These are phyloP conservation scores for Neurospora sp. DNA, from an alignment of 495 filamentous ascomycete genomes.

Conservation along the genomic window DNA sequence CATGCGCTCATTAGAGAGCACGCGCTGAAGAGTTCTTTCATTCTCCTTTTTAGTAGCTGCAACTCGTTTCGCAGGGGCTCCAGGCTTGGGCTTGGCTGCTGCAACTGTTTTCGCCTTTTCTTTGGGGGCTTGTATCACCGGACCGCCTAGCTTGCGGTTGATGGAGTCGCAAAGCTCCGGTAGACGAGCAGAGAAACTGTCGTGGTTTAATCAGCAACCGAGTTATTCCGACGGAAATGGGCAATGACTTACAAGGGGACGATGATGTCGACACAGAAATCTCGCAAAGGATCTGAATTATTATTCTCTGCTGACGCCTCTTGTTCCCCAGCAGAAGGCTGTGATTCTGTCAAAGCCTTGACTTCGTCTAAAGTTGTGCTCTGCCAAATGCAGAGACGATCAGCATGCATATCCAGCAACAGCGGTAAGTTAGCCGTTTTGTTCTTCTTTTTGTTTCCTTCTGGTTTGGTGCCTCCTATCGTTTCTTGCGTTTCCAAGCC, in stretches of 20 bases:
- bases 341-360: slow-evolving; percentile 43
- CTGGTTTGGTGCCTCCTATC: slow-evolving; percentile 16
- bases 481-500: slow-evolving; percentile 15
- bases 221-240: background rate
- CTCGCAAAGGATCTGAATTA: slow-evolving; percentile 31
- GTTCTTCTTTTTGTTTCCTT: slow-evolving; percentile 24
- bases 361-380: slow-evolving; percentile 53
- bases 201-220: slow-evolving; percentile 8
- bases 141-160: slow-evolving; percentile 79
- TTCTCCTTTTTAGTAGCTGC: slow-evolving; percentile 41
- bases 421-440: slow-evolving; percentile 36
- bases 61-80: slow-evolving; percentile 46
- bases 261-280: slow-evolving; percentile 91
- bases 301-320: slow-evolving; percentile 19
- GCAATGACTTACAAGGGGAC: slow-evolving; percentile 64
- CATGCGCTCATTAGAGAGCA: slow-evolving; percentile 59
- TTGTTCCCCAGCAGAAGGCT: slow-evolving; percentile 16
- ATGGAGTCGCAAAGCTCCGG: slow-evolving; percentile 71
- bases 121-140: slow-evolving; percentile 50
- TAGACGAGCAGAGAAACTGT: slow-evolving; percentile 66
- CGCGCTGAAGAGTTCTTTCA: slow-evolving; percentile 55
- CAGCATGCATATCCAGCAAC: slow-evolving; percentile 75
- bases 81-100: slow-evolving; percentile 35
- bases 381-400: slow-evolving; percentile 94
- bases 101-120: slow-evolving; percentile 33